Percentiles rank a stretch among this genome's conserved stretches.
Evolutionary conservation across 1,284 basidiomycete genomes (phyloP).

Genomic region (Moesziomyces sp.): DNA sequence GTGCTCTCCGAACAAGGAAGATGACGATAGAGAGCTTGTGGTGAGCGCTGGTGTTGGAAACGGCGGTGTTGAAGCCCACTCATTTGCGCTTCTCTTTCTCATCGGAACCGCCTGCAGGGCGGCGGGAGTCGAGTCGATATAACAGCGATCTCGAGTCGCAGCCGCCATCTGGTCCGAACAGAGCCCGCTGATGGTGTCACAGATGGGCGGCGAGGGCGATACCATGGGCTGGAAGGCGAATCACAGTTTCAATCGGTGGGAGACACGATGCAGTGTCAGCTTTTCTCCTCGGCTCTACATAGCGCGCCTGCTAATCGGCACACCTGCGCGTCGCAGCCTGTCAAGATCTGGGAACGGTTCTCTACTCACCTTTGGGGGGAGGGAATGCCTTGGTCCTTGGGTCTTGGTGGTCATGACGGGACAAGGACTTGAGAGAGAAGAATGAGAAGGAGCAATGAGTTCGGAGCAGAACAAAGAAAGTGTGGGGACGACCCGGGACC

Average conservation of each 20-base stretch:
- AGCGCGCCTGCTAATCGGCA: too few species aligned
- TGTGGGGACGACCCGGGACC: constrained; percentile 5
- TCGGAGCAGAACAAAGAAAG: constrained; percentile 9
- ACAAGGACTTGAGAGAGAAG: constrained; percentile 3
- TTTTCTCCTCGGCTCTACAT: too few species aligned
- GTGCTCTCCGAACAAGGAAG: constrained; percentile 22
- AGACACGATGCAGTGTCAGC: not conserved
- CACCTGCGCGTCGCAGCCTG: too few species aligned
- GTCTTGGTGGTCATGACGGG: constrained; percentile 33
- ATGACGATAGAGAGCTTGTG: constrained; percentile 33
- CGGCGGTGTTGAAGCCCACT: constrained; percentile 23
- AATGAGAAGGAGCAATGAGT: constrained; percentile 7
- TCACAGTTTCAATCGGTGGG: too few species aligned
- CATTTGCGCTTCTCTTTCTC: constrained; percentile 14
- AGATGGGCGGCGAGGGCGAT: constrained; percentile 4
- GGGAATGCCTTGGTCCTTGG: constrained; percentile 36
- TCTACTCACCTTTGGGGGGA: constrained; percentile 41
- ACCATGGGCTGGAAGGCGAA: constrained; percentile 16
- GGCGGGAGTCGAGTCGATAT: constrained; percentile 8
- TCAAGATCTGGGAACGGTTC: constrained; percentile 3
- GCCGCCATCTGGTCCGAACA: constrained; percentile 7
- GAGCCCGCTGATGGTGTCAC: constrained; percentile 7
- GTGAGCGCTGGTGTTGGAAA: constrained; percentile 32
- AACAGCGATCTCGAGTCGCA: constrained; percentile 8
- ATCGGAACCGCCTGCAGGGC: constrained; percentile 1